phyloP scores from a whole-genome alignment of 805 yeast genomes.

The Wickerhamomyces subpelliculosus region DNA sequence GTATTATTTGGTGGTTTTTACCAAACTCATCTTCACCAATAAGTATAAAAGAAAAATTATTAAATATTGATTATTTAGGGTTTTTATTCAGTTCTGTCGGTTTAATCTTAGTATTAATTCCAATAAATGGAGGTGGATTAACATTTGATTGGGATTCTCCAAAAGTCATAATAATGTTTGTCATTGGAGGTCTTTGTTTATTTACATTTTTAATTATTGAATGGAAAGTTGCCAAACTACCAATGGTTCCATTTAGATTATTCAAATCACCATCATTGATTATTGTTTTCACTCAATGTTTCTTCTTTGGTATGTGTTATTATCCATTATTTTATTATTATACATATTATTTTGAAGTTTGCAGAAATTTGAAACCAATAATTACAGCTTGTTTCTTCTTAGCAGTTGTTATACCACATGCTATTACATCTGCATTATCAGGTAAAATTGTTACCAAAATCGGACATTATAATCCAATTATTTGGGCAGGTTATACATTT shows the following conservation, averaged over 20 bases:
- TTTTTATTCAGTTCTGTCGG: constrained; percentile 40
- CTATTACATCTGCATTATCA: constrained; percentile 1
- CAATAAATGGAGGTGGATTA: constrained; percentile 53
- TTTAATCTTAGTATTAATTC: constrained; percentile 39
- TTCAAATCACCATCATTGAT: constrained; percentile 30
- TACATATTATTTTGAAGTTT: constrained; percentile 32
- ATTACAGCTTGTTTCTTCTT: constrained; percentile 4
- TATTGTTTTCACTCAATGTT: constrained; percentile 23
- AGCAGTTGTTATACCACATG: constrained; percentile 5
- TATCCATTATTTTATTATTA: constrained; percentile 38
- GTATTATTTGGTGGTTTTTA: constrained; percentile 35
- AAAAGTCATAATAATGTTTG: constrained; percentile 27
- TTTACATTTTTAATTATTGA: constrained; percentile 40
- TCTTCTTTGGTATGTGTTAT: constrained; percentile 43
- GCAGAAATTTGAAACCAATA: constrained; percentile 19
- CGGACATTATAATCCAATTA: constrained; percentile 3
- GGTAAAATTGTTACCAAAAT: constrained; percentile 4
- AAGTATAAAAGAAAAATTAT: constrained; percentile 32
- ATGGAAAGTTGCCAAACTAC: constrained; percentile 39
- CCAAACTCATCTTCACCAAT: constrained; percentile 28
- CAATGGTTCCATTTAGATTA: constrained; percentile 46
- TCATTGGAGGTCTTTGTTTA: constrained; percentile 30
- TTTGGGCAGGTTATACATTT: constrained; percentile 27
- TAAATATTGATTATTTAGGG: constrained; percentile 45
- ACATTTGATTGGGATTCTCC: constrained; percentile 42